phyloP scores from a whole-genome alignment of 140 eudicot genomes.

The Ambrosia hybrid region DNA sequence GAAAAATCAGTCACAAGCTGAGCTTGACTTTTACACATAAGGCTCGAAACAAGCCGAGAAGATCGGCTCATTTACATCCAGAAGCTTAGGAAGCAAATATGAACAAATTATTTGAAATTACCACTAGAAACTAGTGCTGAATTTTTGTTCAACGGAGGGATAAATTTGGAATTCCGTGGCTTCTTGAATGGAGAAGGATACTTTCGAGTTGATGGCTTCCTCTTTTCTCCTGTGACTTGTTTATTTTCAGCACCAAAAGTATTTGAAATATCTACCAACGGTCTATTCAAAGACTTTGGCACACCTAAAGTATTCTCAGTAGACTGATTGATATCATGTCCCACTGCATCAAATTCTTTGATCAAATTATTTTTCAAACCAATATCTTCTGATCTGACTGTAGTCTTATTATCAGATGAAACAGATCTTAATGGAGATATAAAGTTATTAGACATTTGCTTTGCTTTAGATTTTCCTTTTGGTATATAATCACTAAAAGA shows the following conservation, averaged over 20 bases:
- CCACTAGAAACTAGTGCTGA: conserved; percentile 44
- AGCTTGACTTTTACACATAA: too few relatives aligned
- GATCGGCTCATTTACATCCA: too few relatives aligned
- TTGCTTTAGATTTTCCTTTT: conserved; percentile 32
- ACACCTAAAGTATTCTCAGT: conserved; percentile 29
- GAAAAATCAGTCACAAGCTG: too few relatives aligned
- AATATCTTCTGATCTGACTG: conserved; percentile 35
- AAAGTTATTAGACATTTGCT: conserved; percentile 43
- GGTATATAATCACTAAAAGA: conserved; percentile 25
- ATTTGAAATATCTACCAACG: conserved; percentile 69
- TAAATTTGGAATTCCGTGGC: conserved; percentile 74
- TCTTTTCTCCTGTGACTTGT: conserved; percentile 46
- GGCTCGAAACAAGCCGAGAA: not conserved
- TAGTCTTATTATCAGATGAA: conserved; percentile 39
- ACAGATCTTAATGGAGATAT: conserved; percentile 55
- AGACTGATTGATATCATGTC: conserved; percentile 31
- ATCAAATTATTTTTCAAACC: conserved; percentile 66
- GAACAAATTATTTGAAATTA: conserved; percentile 27
- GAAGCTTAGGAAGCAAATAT: not conserved
- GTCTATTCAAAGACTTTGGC: conserved; percentile 38
- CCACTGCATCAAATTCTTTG: conserved; percentile 68
- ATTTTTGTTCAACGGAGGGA: conserved; percentile 64
- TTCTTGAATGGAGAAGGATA: conserved; percentile 79
- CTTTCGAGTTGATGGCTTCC: conserved; percentile 46
- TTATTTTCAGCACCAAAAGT: conserved; percentile 30